Conservation (phyloP, 495 filamentous ascomycete species). For the Neurospora intermedia region DNA sequence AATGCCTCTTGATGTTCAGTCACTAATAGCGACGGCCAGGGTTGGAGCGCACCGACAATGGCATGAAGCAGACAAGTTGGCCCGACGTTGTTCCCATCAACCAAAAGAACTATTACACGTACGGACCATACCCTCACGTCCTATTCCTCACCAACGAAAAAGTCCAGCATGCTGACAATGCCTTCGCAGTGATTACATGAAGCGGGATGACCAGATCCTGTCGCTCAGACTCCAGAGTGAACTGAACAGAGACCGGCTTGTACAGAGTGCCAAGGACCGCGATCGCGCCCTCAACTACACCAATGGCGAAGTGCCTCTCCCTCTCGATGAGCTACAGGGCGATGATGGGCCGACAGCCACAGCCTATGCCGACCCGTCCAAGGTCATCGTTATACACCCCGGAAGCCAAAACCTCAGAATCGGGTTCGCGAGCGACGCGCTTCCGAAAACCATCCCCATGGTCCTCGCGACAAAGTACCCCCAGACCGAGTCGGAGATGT, state of each 20-base stretch:
- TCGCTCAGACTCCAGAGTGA: constrained; percentile 79
- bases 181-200: constrained; percentile 76
- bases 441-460: constrained; percentile 92
- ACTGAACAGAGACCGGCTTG: constrained; percentile 64
- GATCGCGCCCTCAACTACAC: constrained; percentile 73
- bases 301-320: constrained; percentile 48
- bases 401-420: constrained; percentile 95
- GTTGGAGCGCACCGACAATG: constrained; percentile 92
- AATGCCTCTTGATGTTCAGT: not conserved
- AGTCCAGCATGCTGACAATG: constrained; percentile 10
- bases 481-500: constrained; percentile 72
- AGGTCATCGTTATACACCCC: constrained; percentile 92
- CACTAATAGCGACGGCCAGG: constrained; percentile 41
- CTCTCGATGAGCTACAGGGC: constrained; percentile 45
- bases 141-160: not conserved
- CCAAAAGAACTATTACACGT: constrained; percentile 99
- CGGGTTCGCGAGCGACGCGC: constrained; percentile 83
- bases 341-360: constrained; percentile 45
- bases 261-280: constrained; percentile 72
- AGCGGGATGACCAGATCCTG: constrained; percentile 92
- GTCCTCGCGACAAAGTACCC: constrained; percentile 68
- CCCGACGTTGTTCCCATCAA: constrained; percentile 87
- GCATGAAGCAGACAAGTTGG: constrained; percentile 90
- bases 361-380: constrained; percentile 55
- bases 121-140: constrained; percentile 25